Evolutionary conservation across 2,329 filamentous ascomycete species (phyloP).

Genomic region (Ophiocordyceps sinensis): DNA sequence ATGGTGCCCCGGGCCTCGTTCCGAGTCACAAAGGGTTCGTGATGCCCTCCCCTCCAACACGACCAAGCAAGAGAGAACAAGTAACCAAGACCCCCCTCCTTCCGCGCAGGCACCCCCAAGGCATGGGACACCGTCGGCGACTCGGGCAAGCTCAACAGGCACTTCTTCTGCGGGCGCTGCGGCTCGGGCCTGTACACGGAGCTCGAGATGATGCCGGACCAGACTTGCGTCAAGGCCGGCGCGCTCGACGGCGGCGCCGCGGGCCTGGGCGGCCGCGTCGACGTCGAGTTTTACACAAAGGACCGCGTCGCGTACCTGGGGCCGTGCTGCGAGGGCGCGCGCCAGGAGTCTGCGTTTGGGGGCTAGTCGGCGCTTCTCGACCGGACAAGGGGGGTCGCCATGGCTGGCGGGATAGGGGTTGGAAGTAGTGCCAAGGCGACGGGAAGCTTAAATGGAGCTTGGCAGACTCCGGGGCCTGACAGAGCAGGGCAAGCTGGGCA

Average conservation of each 20-base stretch:
- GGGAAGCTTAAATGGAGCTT: background rate
- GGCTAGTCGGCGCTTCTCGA: too few relatives aligned
- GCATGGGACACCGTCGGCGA: slow-evolving; percentile 30
- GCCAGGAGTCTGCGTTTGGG: slow-evolving; percentile 5
- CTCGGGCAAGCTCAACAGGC: slow-evolving; percentile 39
- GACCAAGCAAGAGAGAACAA: background rate
- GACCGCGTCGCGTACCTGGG: slow-evolving; percentile 30
- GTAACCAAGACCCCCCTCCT: background rate
- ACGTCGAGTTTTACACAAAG: slow-evolving; percentile 37
- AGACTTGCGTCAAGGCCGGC: slow-evolving; percentile 35
- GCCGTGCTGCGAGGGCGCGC: slow-evolving; percentile 16
- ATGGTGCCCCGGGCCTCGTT: slow-evolving; percentile 31
- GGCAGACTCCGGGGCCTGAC: background rate
- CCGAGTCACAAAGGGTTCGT: slow-evolving; percentile 30
- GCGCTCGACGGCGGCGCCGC: slow-evolving; percentile 32
- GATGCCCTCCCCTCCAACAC: background rate
- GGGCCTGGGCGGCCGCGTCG: slow-evolving; percentile 25
- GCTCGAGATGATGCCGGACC: slow-evolving; percentile 36
- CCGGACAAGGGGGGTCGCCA: too few relatives aligned
- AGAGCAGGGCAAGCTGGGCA: too few relatives aligned
- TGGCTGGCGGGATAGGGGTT: too few relatives aligned
- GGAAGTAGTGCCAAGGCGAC: too few relatives aligned
- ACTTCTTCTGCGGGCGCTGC: slow-evolving; percentile 39
- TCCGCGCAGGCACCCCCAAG: slow-evolving; percentile 30
- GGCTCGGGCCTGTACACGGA: slow-evolving; percentile 36